Conservation (phyloP, 2,329 filamentous ascomycete genomes). For the Grosmannia clavigera region DNA sequence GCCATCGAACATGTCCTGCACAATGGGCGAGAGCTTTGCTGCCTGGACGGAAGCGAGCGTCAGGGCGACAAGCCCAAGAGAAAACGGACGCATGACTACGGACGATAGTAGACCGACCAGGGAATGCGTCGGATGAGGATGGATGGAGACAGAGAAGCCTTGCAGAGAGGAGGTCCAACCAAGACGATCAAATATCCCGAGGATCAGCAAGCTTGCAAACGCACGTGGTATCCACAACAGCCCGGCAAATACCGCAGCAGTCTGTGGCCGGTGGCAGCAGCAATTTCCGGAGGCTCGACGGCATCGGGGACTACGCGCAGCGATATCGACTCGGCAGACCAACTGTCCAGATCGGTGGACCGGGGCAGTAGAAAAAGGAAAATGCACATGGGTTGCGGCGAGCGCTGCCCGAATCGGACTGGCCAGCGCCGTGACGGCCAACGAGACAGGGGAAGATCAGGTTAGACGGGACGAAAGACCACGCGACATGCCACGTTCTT, state of each 20-base stretch:
- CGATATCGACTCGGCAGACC: neutral
- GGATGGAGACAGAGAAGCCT: neutral
- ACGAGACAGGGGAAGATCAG: neutral
- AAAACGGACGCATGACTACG: neutral
- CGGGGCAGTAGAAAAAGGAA: neutral
- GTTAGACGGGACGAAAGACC: neutral
- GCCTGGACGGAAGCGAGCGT: neutral
- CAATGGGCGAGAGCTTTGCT: conserved; percentile 4
- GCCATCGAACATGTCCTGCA: conserved; percentile 29
- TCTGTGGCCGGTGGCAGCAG: neutral
- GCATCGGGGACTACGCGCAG: neutral
- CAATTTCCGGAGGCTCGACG: neutral
- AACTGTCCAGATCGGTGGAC: neutral
- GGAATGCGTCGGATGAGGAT: neutral
- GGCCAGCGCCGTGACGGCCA: neutral
- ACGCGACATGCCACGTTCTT: neutral
- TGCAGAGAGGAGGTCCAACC: neutral
- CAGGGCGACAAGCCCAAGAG: neutral
- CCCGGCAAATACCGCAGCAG: neutral
- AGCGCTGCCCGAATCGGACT: neutral
- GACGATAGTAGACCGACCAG: too few relatives aligned
- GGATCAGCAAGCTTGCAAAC: too few relatives aligned
- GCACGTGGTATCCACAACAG: neutral
- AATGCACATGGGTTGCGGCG: neutral
- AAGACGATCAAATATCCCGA: too few relatives aligned